phyloP scores from a whole-genome alignment of 163 green algal genomes.

The Prototheca stagnorum region DNA sequence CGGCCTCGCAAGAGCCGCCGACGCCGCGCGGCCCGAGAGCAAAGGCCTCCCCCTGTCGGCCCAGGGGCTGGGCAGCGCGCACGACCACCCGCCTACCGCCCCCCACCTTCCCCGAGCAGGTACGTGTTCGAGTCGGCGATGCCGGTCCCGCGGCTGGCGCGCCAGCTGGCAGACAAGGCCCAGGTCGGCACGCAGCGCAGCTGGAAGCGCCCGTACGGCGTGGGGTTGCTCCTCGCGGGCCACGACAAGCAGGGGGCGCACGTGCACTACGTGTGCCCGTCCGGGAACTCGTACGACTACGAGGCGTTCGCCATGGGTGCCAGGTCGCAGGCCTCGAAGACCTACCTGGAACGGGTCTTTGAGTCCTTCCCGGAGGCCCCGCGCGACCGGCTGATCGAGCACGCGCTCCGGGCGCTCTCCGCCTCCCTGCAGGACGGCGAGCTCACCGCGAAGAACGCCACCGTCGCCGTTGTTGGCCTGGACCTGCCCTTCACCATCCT shows the following conservation, averaged over 20 bases:
- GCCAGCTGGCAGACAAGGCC: conserved; percentile 79
- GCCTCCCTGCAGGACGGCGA: conserved; percentile 32
- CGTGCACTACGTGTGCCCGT: conserved; percentile 68
- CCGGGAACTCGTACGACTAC: conserved; percentile 94
- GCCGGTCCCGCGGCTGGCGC: conserved; percentile 70
- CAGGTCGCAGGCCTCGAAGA: conserved; percentile 85
- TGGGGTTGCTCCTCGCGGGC: conserved; percentile 79
- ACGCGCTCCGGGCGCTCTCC: conserved; percentile 55
- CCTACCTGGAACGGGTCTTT: conserved; percentile 89
- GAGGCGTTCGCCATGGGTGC: conserved; percentile 86
- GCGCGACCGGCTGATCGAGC: conserved; percentile 71
- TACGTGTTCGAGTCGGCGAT: conserved; percentile 86
- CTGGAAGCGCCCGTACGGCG: conserved; percentile 85
- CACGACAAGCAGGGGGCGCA: conserved; percentile 34
- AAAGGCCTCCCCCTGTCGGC: no score
- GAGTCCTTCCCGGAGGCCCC: conserved; percentile 47
- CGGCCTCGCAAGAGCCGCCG: no score
- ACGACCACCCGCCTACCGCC: no score
- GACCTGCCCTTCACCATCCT: conserved; percentile 55
- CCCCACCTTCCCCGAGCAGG: conserved; percentile 18
- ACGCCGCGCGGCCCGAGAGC: no score
- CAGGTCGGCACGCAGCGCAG: conserved; percentile 83
- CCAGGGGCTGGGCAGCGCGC: no score
- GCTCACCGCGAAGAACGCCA: conserved; percentile 44
- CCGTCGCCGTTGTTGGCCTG: conserved; percentile 58